Percentiles rank a stretch among this genome's conserved stretches.
These are phyloP conservation scores for Phyllosticta citrichinensis DNA, from an alignment of 2,329 filamentous ascomycete genomes.

Conservation along the genomic window DNA sequence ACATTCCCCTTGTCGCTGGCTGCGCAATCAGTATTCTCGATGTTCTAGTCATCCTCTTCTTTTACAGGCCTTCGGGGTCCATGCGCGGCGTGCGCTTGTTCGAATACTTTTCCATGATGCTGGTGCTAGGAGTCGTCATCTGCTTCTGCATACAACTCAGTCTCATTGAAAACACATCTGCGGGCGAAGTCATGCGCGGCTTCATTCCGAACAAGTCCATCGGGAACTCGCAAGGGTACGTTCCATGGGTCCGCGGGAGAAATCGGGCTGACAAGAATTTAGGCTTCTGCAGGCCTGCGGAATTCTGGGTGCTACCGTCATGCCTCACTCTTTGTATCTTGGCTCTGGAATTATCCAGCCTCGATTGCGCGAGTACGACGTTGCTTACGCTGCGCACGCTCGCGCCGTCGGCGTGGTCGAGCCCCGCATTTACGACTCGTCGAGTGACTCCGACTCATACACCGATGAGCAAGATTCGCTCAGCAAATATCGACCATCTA, in stretches of 20 bases:
- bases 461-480: constrained; percentile 38
- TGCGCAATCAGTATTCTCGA: constrained; percentile 49
- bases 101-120: constrained; percentile 43
- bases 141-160: constrained; percentile 49
- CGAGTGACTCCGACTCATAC: constrained; percentile 16
- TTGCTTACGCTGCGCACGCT: constrained; percentile 8
- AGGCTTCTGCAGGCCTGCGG: constrained; percentile 56
- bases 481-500: constrained; percentile 58
- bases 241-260: background rate
- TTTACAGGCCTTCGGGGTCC: constrained; percentile 43
- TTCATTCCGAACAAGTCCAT: constrained; percentile 46
- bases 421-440: background rate
- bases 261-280: constrained; percentile 10
- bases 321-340: constrained; percentile 51
- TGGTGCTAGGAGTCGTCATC: constrained; percentile 46
- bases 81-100: constrained; percentile 44
- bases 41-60: constrained; percentile 46
- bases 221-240: constrained; percentile 41
- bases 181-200: constrained; percentile 44
- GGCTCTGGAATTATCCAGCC: constrained; percentile 48
- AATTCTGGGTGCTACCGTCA: constrained; percentile 63
- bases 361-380: constrained; percentile 31
- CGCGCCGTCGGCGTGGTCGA: background rate
- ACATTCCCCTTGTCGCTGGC: constrained; percentile 45
- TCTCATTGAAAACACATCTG: constrained; percentile 38